These are phyloP conservation scores for Umbellularia californica DNA, from an alignment of 164 flowering plant species.

Conservation along the genomic window DNA sequence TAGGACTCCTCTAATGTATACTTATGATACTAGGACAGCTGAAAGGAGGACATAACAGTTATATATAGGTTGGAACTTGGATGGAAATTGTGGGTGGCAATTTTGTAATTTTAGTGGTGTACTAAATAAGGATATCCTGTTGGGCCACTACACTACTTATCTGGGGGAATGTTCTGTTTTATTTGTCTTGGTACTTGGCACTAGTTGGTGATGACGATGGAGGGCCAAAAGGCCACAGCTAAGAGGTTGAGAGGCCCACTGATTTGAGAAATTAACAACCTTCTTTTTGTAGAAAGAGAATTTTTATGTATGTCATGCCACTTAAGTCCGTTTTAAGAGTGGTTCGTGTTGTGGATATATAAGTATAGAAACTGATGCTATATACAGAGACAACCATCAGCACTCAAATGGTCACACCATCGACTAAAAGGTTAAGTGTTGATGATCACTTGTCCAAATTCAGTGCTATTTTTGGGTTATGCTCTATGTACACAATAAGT, in stretches of 20 bases:
- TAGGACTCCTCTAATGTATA: neutral
- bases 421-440: too few relatives aligned
- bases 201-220: neutral
- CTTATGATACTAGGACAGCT: neutral
- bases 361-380: too few relatives aligned
- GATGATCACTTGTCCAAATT: too few relatives aligned
- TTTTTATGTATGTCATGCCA: too few relatives aligned
- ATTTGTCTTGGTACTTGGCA: neutral
- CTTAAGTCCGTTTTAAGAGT: too few relatives aligned
- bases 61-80: neutral
- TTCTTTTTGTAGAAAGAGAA: too few relatives aligned
- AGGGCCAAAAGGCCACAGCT: neutral
- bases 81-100: neutral
- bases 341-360: too few relatives aligned
- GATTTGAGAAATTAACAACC: neutral
- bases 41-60: neutral
- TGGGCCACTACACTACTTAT: neutral
- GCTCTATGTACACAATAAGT: too few relatives aligned
- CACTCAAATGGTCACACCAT: too few relatives aligned
- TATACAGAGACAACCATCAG: too few relatives aligned
- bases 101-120: neutral
- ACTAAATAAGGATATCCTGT: neutral
- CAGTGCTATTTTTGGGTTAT: too few relatives aligned
- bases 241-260: neutral
- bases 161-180: neutral